These are phyloP conservation scores for Camptophora hylomeconis DNA, from an alignment of 2,329 filamentous ascomycete species.

Conservation along the genomic window DNA sequence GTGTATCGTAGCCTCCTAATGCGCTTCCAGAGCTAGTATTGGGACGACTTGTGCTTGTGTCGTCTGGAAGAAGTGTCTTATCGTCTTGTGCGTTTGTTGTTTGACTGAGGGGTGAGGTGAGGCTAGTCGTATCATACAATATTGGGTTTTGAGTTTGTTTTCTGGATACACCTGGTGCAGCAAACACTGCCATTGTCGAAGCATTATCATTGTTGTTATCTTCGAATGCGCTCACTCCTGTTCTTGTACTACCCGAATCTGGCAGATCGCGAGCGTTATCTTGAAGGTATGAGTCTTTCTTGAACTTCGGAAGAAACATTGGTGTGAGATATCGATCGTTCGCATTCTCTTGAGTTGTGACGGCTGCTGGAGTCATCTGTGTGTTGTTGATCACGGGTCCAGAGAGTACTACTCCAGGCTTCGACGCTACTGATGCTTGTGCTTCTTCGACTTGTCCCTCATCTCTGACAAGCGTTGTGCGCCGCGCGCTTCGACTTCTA, in stretches of 20 bases:
- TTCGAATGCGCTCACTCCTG: conserved; percentile 8
- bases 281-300: conserved; percentile 11
- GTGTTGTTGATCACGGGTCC: too few relatives aligned
- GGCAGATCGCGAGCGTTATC: conserved; percentile 8
- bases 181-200: conserved; percentile 14
- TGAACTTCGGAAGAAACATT: conserved; percentile 13
- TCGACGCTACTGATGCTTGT: background rate
- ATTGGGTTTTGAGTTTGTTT: background rate
- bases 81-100: too few relatives aligned
- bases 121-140: background rate
- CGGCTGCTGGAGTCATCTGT: background rate
- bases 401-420: too few relatives aligned
- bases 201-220: conserved; percentile 11
- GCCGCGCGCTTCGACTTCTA: conserved; percentile 1
- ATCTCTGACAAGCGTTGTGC: conserved; percentile 13
- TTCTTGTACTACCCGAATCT: conserved; percentile 13
- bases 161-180: conserved; percentile 10
- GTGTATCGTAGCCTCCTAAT: conserved; percentile 12
- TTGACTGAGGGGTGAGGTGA: too few relatives aligned
- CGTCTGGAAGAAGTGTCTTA: too few relatives aligned
- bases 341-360: background rate
- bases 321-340: background rate
- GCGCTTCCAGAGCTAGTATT: background rate
- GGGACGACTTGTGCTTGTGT: background rate
- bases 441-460: conserved; percentile 13